Conservation (phyloP, 2,329 filamentous ascomycete genomes). For the Bipolaris cookei region DNA sequence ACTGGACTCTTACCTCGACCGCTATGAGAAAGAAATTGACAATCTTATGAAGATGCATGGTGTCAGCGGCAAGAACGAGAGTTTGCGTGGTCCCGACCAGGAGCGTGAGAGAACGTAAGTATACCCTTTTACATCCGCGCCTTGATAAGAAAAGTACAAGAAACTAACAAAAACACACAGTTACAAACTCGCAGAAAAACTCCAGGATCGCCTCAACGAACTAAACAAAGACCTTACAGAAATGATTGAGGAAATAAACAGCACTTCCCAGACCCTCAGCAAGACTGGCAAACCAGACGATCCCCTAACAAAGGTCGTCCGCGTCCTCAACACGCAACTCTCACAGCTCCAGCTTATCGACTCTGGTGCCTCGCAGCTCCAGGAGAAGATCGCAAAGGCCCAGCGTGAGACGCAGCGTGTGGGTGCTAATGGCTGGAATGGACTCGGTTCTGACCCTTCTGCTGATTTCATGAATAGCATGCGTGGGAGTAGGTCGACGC, state of each 20-base stretch:
- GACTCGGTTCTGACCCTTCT: slow-evolving; percentile 71
- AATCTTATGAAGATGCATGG: slow-evolving; percentile 88
- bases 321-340: slow-evolving; percentile 91
- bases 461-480: slow-evolving; percentile 93
- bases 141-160: not conserved
- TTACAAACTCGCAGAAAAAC: slow-evolving; percentile 90
- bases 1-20: slow-evolving; percentile 83
- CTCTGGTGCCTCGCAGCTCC: slow-evolving; percentile 77
- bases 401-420: slow-evolving; percentile 75
- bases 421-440: slow-evolving; percentile 57
- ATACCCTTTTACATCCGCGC: not conserved
- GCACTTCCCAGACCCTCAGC: slow-evolving; percentile 84
- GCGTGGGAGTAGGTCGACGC: slow-evolving; percentile 61
- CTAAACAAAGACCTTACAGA: slow-evolving; percentile 91
- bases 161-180: slow-evolving; percentile 41
- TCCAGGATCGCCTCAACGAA: slow-evolving; percentile 87
- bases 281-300: slow-evolving; percentile 78
- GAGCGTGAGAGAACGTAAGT: slow-evolving; percentile 88
- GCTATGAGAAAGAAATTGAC: slow-evolving; percentile 91
- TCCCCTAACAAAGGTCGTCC: slow-evolving; percentile 85
- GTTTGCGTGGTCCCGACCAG: slow-evolving; percentile 86
- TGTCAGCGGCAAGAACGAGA: slow-evolving; percentile 66
- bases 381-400: slow-evolving; percentile 80
- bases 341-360: slow-evolving; percentile 94
- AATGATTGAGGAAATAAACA: slow-evolving; percentile 99